A percentile compares a stretch with the other conserved stretches of the same genome.
Conservation (phyloP, 345 rosid species). For the Eucalyptus virginea region DNA sequence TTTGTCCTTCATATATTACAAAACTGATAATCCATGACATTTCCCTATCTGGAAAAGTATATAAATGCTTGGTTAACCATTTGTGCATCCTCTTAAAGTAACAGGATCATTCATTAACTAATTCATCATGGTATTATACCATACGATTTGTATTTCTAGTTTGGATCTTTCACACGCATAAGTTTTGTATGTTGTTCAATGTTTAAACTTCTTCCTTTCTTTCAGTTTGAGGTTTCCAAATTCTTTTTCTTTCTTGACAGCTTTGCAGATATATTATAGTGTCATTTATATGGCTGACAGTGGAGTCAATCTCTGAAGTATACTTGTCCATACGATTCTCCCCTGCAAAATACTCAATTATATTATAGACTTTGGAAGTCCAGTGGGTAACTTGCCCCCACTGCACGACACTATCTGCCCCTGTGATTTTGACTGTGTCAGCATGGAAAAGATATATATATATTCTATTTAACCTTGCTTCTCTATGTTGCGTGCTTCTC, state of each 20-base stretch:
- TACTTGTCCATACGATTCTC: neutral
- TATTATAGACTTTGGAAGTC: neutral
- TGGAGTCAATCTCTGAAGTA: neutral
- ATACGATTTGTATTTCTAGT: neutral
- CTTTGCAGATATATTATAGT: neutral
- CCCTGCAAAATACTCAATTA: neutral
- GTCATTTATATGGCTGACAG: neutral
- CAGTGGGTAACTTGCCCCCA: neutral
- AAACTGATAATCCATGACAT: neutral
- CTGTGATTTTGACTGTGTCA: neutral
- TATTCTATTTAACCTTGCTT: neutral
- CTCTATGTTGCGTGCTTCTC: neutral
- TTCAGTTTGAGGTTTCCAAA: neutral
- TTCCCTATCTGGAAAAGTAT: neutral
- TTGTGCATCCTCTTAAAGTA: neutral
- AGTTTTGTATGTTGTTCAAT: neutral
- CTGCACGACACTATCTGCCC: neutral
- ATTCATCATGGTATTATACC: neutral
- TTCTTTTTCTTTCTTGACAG: neutral
- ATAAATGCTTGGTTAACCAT: neutral
- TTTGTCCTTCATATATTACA: neutral
- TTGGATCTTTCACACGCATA: neutral
- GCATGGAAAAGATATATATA: neutral
- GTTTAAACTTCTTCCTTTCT: neutral
- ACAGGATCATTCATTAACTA: neutral